Base-by-base conservation (phyloP, 2,329 filamentous ascomycete species). In the Pestalotiopsis sp. region DNA sequence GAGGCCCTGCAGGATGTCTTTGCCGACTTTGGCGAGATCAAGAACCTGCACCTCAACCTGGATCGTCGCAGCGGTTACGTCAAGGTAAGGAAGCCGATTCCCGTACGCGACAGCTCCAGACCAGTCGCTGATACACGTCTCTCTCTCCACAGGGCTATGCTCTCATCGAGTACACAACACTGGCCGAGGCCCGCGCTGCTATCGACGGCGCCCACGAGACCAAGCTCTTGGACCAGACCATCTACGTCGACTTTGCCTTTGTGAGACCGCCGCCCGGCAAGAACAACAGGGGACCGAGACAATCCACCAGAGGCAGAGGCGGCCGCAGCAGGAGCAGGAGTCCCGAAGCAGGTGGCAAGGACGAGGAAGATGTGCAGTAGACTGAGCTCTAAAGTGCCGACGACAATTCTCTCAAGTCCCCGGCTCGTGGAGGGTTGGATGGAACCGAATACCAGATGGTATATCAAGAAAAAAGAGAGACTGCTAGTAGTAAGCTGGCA, bases 41-140 rank as follows among this genome's bases (percentile, higher is more conserved):
- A 94, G 86, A 96, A 96, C 77, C 79, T 95, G 77, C 93, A 96
- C 77, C 81, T 96, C 78, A 96, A 96, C 78, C 83, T 96, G 71
- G 93, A 96, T 78, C 86, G 93, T 67, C 86, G 94, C 76, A 95
- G 92, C 71, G 93, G 93, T 78, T 96, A 95, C 77, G 93, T 95
- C 74, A 96, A 96, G 91, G 93, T 93, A 76, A 25, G 79, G 75
- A 38, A 69, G 20, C 27, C 7, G 20, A 7, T 20, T 52, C 17
- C 59, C 38, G 20, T 52, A 66, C 56, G 20, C 38, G 14, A 6
- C 38, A 64, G 41, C 14, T 58, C 45, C 17, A 23, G 45, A 20
- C n/a, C 67, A 69, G 63, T 69, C 69, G 38, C n/a, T 63, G 39
- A 38, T 45, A 2, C 6, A 49, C 25, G 61, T 31, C 14, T 56